phyloP scores from a whole-genome alignment of 495 filamentous ascomycete species.

The Daldinia bambusicola region DNA sequence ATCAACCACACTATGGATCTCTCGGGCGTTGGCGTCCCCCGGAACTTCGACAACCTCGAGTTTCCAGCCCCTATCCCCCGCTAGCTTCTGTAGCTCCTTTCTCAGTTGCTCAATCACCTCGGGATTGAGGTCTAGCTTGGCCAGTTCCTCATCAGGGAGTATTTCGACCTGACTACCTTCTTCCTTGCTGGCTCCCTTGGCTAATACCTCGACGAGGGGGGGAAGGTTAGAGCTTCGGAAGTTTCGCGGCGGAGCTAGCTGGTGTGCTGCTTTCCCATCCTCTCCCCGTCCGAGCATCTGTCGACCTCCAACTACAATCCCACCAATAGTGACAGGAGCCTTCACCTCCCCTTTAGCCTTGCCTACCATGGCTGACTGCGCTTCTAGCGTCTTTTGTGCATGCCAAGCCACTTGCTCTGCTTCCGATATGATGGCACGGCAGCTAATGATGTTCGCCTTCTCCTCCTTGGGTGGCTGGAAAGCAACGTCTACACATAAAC shows the following conservation, averaged over 20 bases:
- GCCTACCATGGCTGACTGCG: slow-evolving; percentile 61
- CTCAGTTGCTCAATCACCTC: slow-evolving; percentile 72
- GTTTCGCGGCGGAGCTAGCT: slow-evolving; percentile 52
- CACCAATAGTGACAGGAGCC: slow-evolving; percentile 56
- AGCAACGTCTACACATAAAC: slow-evolving; percentile 90
- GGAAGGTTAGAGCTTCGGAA: slow-evolving; percentile 39
- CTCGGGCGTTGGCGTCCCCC: slow-evolving; percentile 47
- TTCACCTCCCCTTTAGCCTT: slow-evolving; percentile 47
- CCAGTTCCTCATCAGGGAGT: slow-evolving; percentile 69
- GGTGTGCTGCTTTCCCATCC: slow-evolving; percentile 55
- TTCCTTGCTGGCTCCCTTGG: slow-evolving; percentile 55
- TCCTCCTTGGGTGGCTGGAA: slow-evolving; percentile 88
- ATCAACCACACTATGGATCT: slow-evolving; percentile 60
- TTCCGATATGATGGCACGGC: slow-evolving; percentile 73
- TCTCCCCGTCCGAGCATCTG: slow-evolving; percentile 56
- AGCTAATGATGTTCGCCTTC: slow-evolving; percentile 80
- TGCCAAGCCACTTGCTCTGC: slow-evolving; percentile 67
- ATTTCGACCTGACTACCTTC: slow-evolving; percentile 66
- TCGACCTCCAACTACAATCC: slow-evolving; percentile 65
- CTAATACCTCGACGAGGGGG: slow-evolving; percentile 50
- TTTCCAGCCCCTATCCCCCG: slow-evolving; percentile 66
- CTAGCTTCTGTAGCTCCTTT: slow-evolving; percentile 63
- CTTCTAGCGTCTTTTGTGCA: slow-evolving; percentile 62
- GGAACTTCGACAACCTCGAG: slow-evolving; percentile 61
- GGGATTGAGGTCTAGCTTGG: slow-evolving; percentile 74